Percentiles rank a stretch among this genome's conserved stretches.
These are phyloP conservation scores for Cornus suecica DNA, from an alignment of 148 eudicot genomes.

Conservation along the genomic window DNA sequence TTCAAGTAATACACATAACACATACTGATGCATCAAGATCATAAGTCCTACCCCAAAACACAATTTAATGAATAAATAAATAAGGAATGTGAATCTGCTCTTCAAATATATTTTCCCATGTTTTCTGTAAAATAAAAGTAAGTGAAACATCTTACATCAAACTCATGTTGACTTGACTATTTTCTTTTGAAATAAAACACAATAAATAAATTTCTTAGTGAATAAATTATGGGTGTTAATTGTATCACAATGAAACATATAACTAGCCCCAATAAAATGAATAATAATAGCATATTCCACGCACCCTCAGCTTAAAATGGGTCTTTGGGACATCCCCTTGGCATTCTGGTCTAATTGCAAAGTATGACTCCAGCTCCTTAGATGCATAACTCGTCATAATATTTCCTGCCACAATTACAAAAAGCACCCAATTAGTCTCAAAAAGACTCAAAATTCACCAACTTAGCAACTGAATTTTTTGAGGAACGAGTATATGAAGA, in stretches of 20 bases:
- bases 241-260: not conserved
- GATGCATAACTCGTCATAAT: not conserved
- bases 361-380: slow-evolving; percentile 57
- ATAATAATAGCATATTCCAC: slow-evolving; percentile 17
- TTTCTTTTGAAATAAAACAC: not conserved
- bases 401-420: slow-evolving; percentile 12
- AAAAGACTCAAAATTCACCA: not conserved
- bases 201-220: not conserved
- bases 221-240: not conserved
- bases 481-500: not conserved
- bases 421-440: not conserved
- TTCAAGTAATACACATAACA: not conserved
- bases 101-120: not conserved
- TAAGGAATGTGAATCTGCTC: not conserved
- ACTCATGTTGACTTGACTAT: not conserved
- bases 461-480: not conserved
- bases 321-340: slow-evolving; percentile 63
- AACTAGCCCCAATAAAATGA: not conserved
- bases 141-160: not conserved
- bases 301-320: slow-evolving; percentile 80
- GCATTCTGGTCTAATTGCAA: slow-evolving; percentile 73
- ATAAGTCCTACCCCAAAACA: not conserved
- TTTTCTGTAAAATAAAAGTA: not conserved
- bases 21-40: not conserved
- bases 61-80: not conserved